phyloP scores from a whole-genome alignment of 2,329 filamentous ascomycete species.

The Zymoseptoria crescenta region DNA sequence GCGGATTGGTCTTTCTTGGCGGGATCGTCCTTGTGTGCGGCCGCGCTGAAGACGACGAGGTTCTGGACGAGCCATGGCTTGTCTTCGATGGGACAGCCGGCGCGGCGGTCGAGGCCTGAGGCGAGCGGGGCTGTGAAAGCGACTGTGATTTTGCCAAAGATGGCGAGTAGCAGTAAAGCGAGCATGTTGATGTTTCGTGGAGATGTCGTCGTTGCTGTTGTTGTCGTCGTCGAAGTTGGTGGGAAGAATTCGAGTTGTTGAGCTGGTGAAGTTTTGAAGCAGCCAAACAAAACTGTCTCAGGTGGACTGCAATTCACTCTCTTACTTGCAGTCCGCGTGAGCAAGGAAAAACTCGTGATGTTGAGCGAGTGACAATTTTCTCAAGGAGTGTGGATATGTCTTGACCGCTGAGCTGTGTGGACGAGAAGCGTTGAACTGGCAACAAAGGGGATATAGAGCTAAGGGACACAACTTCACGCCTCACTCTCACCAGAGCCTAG shows the following conservation, averaged over 20 bases:
- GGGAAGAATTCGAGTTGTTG: neutral
- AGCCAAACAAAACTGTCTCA: neutral
- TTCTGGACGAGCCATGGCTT: constrained; percentile 18
- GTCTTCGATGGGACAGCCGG: constrained; percentile 10
- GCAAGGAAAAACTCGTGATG: neutral
- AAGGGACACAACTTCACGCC: neutral
- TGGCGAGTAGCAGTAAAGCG: constrained; percentile 1
- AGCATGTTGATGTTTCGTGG: neutral
- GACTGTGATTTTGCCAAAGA: neutral
- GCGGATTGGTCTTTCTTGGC: neutral
- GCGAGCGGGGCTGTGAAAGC: neutral
- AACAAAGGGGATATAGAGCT: neutral
- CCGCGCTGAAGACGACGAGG: constrained; percentile 14
- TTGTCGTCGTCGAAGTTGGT: neutral
- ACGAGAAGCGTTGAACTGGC: neutral
- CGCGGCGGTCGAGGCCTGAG: neutral
- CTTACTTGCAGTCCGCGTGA: neutral
- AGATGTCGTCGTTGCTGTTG: neutral
- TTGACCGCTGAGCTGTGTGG: neutral
- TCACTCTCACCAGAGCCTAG: neutral
- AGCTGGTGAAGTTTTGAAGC: neutral
- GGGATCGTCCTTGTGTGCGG: neutral
- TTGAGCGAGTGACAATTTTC: neutral
- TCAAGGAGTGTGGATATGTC: neutral
- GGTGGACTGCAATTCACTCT: neutral